Evolutionary conservation across 164 flowering plant species (phyloP), one percentile per base, ranked within the genome.

Genomic region (Sedum album): DNA sequence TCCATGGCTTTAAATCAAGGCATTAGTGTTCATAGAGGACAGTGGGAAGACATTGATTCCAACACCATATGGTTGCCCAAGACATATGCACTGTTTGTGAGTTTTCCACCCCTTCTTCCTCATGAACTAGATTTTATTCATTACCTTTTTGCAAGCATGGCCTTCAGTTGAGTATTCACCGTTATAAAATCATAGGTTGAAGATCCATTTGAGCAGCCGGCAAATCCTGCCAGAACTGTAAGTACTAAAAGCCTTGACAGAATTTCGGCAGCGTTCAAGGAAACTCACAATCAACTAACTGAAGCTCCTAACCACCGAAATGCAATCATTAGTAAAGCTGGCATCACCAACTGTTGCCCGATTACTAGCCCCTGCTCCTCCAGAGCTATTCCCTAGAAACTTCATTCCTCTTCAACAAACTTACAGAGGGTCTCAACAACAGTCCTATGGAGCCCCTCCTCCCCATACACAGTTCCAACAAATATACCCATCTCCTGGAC

Each of bases 181-280:
- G n/a, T n/a, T n/a, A n/a, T n/a, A n/a, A n/a, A 15, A 10, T 17
- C 31, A 3, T 48, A 91, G 98, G 76, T 93, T 67, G 98, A 88
- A 77, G 98, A 93, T 79, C 98, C 98, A 28, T 86, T 93, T 77
- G 96, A 90, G 80, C 90, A 81, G 66, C 86, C 85, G 25, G 86
- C 71, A 49, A 93, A 93, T 76, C 68, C 88, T 30, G 88, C 95
- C 14, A 85, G 98, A 76, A 76, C 89, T 31, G 91, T 93, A 20
- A 65, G 81, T 68, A 11, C 23, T 7, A 72, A 42, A n/a, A 74
- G 83, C n/a, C 70, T 89, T 39, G 26, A 11, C 6, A 87, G 69
- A 73, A 90, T 92, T 67, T 70, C 85, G 0, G 77, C 74, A 69
- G 87, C 77, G 39, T 79, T 92, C 75, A 66, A 57, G 55, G 62